Evolutionary conservation across 208 protist genomes (phyloP), one percentile per base, ranked within the genome.

Genomic region (Leishmania martiniquensis): DNA sequence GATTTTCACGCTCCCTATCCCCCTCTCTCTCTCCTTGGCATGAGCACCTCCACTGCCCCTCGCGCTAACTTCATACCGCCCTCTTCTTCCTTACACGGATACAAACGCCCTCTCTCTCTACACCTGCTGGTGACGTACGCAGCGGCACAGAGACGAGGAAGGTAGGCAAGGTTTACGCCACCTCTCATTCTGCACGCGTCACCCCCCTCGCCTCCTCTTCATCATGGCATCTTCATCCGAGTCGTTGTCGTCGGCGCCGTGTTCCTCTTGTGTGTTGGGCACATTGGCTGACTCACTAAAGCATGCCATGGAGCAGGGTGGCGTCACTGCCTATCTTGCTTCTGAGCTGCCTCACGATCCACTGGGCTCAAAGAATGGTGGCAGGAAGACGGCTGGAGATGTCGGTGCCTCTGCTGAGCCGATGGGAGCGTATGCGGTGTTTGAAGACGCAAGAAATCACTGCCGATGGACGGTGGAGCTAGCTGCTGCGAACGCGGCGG

Each of bases 401-500:
- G 52, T 20, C n/a, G 10, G 4, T 62, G 20, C 52, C 25, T 66
- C n/a, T 68, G 34, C 59, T 25, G 51, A 17, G 32, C 29, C 37
- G 29, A n/a, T 3, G 9, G 34, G 22, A 69, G 49, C 1, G 55
- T 76, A 63, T 52, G 72, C 72, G n/a, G 59, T 76, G 5, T 76
- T 76, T 32, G 57, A 67, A n/a, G 72, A 76, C 17, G 42, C 72
- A 42, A 52, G 2, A 51, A 47, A 13, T 37, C 42, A 59, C 39
- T 67, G 44, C 15, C 54, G 59, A 17, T 76, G 72, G 72, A 76
- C 57, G 44, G 72, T 76, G 3, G 72, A 76, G 57, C 59, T 76
- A 12, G 44, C 12, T 13, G 12, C 25, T 22, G 68, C 49, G 49
- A n/a, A 57, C 1, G 49, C 12, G 15, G 10, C 17, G 20, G 68